Evolutionary conservation across 495 filamentous ascomycete genomes (phyloP), one percentile per base, ranked within the genome.

Genomic region (Aspergillus nanangensis): DNA sequence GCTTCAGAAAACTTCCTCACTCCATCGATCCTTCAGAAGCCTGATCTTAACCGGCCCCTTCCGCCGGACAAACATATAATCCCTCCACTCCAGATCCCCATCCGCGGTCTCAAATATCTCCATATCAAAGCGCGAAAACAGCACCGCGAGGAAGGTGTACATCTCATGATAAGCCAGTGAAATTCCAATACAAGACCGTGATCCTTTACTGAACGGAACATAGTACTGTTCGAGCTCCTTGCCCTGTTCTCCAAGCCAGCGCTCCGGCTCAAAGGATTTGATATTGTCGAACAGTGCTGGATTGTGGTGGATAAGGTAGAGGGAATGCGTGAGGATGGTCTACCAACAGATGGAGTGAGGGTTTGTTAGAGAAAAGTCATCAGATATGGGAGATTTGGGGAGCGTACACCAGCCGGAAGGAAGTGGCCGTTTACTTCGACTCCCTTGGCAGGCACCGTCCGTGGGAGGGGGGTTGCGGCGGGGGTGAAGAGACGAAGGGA

Each of bases 21-120:
- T n/a, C 44, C 44, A 46, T 21, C 44, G 44, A 27, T 46, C 44
- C 8, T 18, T n/a, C n/a, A 31, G 10, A 1, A 46, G 15, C 44
- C 17, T 25, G 8, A 46, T 34, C 23, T 31, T 8, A 3, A 45
- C 20, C 13, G 35, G 33, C 21, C 20, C n/a, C 14, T 17, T 15
- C 11, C 19, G 19, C 23, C n/a, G 14, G 0, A 25, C 23, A 4
- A 38, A n/a, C 4, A 46, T 25, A 31, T 46, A 14, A 8, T 46
- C 44, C 14, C 20, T 21, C 44, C 44, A 46, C 24, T 38, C 44
- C 44, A 46, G 11, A 21, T 21, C 38, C 23, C 1, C 14, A 15
- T 46, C 44, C 14, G 34, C 35, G 5, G 44, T 46, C 11, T 39
- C 33, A 11, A 27, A 27, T 2, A 46, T 33, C 13, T 46, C 44